A percentile compares a stretch with the other conserved stretches of the same genome.
Conservation (phyloP, 345 rosid species). For the Theobroma cacao region DNA sequence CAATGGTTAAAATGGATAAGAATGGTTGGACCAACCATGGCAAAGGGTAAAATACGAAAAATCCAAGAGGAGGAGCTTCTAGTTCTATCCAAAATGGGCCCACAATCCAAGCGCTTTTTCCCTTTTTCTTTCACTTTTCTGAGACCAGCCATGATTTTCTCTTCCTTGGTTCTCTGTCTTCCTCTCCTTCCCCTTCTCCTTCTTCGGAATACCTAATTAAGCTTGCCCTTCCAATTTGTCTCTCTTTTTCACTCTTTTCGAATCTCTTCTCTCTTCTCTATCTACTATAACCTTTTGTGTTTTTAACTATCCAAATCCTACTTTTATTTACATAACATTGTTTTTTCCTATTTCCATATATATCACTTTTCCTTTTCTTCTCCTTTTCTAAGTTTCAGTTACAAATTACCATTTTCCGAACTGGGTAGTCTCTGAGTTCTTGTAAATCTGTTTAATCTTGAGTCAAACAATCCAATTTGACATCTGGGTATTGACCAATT, state of each 20-base stretch:
- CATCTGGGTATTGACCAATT: slow-evolving; percentile 9
- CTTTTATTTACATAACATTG: neutral
- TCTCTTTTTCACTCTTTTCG: neutral
- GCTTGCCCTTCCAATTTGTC: neutral
- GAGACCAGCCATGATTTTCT: slow-evolving; percentile 13
- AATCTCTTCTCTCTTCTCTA: slow-evolving; percentile 9
- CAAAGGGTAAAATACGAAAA: neutral
- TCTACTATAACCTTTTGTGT: neutral
- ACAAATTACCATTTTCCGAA: neutral
- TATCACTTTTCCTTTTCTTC: neutral
- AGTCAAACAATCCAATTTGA: slow-evolving; percentile 1
- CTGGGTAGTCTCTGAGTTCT: neutral
- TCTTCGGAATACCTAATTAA: slow-evolving; percentile 16
- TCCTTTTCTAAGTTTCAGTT: neutral
- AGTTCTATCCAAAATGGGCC: slow-evolving; percentile 27
- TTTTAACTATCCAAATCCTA: neutral
- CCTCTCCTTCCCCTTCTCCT: neutral
- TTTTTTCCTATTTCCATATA: neutral
- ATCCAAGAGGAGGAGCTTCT: slow-evolving; percentile 16
- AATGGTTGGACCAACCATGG: neutral
- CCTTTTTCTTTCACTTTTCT: slow-evolving; percentile 5
- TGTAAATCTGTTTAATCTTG: neutral
- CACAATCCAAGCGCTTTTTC: slow-evolving; percentile 26
- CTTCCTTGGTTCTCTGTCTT: neutral
- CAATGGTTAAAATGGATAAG: neutral